Base-by-base conservation (phyloP, 257 asterid species). In the Przewalskia tangutica region DNA sequence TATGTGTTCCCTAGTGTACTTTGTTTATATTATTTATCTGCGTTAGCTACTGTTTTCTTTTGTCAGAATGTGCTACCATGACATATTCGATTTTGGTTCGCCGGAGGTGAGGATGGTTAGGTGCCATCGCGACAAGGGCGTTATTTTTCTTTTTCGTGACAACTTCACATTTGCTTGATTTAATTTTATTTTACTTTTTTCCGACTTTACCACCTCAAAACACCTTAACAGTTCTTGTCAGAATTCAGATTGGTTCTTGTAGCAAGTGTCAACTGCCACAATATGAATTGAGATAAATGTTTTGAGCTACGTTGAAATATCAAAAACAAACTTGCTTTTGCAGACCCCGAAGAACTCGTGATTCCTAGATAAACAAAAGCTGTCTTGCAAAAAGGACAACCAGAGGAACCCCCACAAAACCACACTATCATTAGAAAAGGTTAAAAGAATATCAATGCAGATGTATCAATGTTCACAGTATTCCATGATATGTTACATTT, bases 391-490 rank as follows among this genome's bases (percentile, higher is more conserved):
- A 48, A 73, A 48, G 79, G 79, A 73, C 79, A 73, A 50, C 8
- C 23, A 7, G 27, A 73, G 42, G 8, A 73, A 50, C 46, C 79
- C 73, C 79, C 79, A 73, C 44, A 23, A 73, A 73, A 23, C 32
- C 32, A 73, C 44, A 66, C 44, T 13, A 50, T 73, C 79, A 73
- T 50, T 23, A 73, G 11, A 14, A 71, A 46, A 73, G 27, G 32
- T 27, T 27, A 60, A 62, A 82, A 63, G 67, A 48, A 36, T 36
- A 50, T 77, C 38, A 77, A 82, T 50, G 71, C 82, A 77, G 53
- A 34, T 83, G 79, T 63, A 38, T 76, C 54, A 64, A 46, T 13
- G 17, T 77, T 53, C 36, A 71, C 62, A 4, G 32, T 46, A 70
- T 70, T 70, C n/a, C n/a, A n/a, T n/a, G n/a, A n/a, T n/a, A n/a